Evolutionary conservation across 495 filamentous ascomycete species (phyloP).

Genomic region (Penicillium chermesinum): DNA sequence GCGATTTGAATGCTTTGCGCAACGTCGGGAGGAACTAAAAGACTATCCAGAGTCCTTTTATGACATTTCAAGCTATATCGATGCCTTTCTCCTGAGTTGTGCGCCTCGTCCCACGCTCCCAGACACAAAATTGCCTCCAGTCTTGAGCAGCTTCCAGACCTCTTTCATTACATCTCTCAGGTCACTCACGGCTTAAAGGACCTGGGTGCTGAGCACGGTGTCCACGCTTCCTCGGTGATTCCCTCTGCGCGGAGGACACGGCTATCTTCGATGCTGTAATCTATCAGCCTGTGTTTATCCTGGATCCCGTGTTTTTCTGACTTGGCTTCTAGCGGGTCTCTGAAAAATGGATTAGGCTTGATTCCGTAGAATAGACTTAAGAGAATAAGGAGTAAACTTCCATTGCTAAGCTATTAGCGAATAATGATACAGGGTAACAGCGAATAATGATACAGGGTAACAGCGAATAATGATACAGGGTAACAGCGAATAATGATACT

Average conservation of each 20-base stretch:
- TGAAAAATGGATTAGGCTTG: constrained; percentile 36
- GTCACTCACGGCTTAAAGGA: constrained; percentile 25
- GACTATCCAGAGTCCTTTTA: constrained; percentile 47
- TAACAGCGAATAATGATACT: too few species aligned
- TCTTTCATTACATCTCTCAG: constrained; percentile 18
- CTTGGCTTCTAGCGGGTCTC: constrained; percentile 16
- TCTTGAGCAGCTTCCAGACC: constrained; percentile 27
- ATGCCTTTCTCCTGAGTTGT: constrained; percentile 60
- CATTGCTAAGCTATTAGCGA: too few species aligned
- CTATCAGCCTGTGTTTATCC: constrained; percentile 36
- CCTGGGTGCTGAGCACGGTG: constrained; percentile 24
- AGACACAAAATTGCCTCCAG: constrained; percentile 38
- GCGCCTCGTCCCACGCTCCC: constrained; percentile 36
- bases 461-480: too few species aligned
- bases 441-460: too few species aligned
- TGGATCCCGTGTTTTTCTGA: constrained; percentile 21
- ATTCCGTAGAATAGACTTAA: constrained; percentile 47
- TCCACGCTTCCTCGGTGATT: constrained; percentile 34
- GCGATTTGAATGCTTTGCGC: constrained; percentile 55
- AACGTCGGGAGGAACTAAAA: constrained; percentile 64
- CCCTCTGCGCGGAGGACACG: constrained; percentile 28
- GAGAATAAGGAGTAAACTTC: too few species aligned
- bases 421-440: too few species aligned
- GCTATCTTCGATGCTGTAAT: constrained; percentile 34
- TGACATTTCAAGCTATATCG: constrained; percentile 55